These are phyloP conservation scores for Boletus bicolor DNA, from an alignment of 768 basidiomycete species.

Conservation along the genomic window DNA sequence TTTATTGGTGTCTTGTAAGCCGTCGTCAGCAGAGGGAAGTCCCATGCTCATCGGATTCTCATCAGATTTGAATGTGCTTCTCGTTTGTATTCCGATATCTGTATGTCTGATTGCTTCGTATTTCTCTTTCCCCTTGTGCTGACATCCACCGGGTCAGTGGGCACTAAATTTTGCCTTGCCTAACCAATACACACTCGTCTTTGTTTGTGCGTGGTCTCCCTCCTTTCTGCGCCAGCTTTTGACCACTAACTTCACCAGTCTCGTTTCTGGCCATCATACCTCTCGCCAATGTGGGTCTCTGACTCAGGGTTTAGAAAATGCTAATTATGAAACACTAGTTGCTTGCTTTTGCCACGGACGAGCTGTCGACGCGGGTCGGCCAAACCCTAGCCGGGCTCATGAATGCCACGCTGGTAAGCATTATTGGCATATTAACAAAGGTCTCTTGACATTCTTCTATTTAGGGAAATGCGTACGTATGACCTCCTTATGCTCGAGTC, in stretches of 20 bases:
- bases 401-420: constrained; percentile 75
- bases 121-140: background rate
- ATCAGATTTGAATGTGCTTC: constrained; percentile 66
- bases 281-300: constrained; percentile 59
- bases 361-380: constrained; percentile 76
- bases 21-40: background rate
- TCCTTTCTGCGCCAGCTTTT: background rate
- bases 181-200: constrained; percentile 56
- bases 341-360: constrained; percentile 82
- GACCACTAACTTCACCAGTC: constrained; percentile 38
- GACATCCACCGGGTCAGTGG: constrained; percentile 49
- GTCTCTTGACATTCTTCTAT: background rate
- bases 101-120: constrained; percentile 32
- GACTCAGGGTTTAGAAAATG: background rate
- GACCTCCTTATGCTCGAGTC: background rate
- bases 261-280: constrained; percentile 83
- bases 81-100: constrained; percentile 70
- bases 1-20: constrained; percentile 54
- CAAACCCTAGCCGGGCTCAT: constrained; percentile 80
- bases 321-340: constrained; percentile 41
- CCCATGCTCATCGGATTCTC: constrained; percentile 2
- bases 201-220: constrained; percentile 55
- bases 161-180: constrained; percentile 60
- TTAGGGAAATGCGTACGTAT: constrained; percentile 33
- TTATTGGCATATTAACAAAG: background rate